Evolutionary conservation across 2,329 filamentous ascomycete genomes (phyloP), one percentile per base, ranked within the genome.

Genomic region (Stagonosporopsis vannaccii): DNA sequence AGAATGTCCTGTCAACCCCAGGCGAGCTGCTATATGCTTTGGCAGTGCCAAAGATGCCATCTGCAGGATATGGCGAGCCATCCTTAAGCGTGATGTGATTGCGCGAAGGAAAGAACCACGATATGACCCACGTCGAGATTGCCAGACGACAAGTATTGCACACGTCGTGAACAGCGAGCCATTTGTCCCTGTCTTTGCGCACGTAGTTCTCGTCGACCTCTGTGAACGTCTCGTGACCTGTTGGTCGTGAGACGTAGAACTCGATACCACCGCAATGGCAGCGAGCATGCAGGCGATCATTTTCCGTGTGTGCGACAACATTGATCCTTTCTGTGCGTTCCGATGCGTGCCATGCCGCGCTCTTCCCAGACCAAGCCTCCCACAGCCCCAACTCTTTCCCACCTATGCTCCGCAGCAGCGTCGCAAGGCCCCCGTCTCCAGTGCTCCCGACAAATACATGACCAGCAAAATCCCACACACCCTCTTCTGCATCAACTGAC

Each of bases 61-160:
- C 41, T 2, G 12, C 67, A 3, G 82, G 74, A 56, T 80, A 81
- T 42, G 72, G 65, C 19, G 68, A 59, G 13, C 74, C 65, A 43
- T 79, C 59, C 28, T 72, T 58, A 23, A 84, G 77, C 1, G 75
- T 71, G n/a, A 80, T 79, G 0, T 87, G 79, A 78, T 0, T 86
- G 90, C 75, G 66, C 90, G 91, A 54, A 12, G 90, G 75, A 64
- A 90, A 91, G 0, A 85, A 80, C 88, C 88, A 91, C 0, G 82
- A 77, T 62, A 88, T 83, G 42, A 90, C 81, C 52, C 89, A 85
- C 60, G 85, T 87, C 3, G 87, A 87, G 1, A 84, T 81, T 0
- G 76, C 73, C 3, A 86, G 76, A 6, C 87, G 84, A 68, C 88
- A 91, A 2, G 85, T 84, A 5, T 75, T 79, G 71, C 88, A 91